These are phyloP conservation scores for Rhypophila decipiens DNA, from an alignment of 495 filamentous ascomycete genomes.

Conservation along the genomic window DNA sequence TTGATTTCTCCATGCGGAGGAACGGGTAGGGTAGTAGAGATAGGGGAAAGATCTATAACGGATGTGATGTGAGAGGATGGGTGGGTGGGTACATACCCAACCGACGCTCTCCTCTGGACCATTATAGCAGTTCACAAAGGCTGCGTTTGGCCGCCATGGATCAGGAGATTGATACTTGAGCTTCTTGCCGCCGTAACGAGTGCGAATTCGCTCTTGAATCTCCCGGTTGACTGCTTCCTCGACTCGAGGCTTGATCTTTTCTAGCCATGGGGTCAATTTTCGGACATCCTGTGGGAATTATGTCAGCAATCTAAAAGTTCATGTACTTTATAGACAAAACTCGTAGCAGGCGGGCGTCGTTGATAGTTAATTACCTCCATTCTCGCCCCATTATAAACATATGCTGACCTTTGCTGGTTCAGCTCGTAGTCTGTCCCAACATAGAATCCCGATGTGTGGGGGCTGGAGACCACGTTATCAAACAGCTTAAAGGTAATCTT, in stretches of 20 bases:
- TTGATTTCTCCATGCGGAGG: neutral
- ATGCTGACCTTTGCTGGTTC: conserved; percentile 63
- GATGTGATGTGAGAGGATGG: no score
- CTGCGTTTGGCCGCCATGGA: conserved; percentile 77
- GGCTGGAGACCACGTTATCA: conserved; percentile 71
- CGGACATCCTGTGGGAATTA: conserved; percentile 55
- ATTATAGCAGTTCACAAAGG: conserved; percentile 89
- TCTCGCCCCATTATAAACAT: conserved; percentile 73
- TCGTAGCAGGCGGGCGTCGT: no score
- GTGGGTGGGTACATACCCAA: conserved; percentile 49
- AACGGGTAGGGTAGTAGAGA: neutral
- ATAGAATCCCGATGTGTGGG: conserved; percentile 77
- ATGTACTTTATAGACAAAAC: no score
- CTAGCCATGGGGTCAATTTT: conserved; percentile 63
- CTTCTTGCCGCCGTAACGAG: conserved; percentile 59
- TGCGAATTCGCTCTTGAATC: conserved; percentile 58
- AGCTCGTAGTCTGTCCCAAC: conserved; percentile 61
- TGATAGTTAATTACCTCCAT: conserved; percentile 40
- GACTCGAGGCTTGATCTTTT: conserved; percentile 57
- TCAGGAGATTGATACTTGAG: conserved; percentile 68
- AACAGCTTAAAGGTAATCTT: conserved; percentile 77
- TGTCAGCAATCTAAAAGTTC: neutral
- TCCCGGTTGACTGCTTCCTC: conserved; percentile 68
- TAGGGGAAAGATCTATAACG: no score
- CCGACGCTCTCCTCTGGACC: conserved; percentile 76